Evolutionary conservation across 345 rosid species (phyloP), one percentile per base, ranked within the genome.

Genomic region (Ceriops zippeliana): DNA sequence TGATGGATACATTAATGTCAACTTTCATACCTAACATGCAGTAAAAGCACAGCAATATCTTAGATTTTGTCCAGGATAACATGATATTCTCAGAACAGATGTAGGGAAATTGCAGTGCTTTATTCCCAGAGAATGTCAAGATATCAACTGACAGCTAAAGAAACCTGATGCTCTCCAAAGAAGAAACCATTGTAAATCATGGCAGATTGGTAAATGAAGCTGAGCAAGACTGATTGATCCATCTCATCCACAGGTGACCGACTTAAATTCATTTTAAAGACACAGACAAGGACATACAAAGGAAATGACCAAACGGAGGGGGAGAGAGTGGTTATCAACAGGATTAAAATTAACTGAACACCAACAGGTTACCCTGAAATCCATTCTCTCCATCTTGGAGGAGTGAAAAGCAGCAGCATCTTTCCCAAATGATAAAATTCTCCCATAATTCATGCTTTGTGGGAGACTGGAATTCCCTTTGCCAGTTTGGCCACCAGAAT

Each of bases 381-480:
- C 87, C 7, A 75, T 68, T 70, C 84, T 79, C 57, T 86, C 76
- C 61, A 88, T 54, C 67, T 78, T 67, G 38, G 88, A 84, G 31
- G 88, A 83, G 72, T 75, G 86, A 62, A 51, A 58, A 28, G 66
- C 86, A 24, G 87, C 87, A 22, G 71, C 73, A 72, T 81, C 87
- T 75, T 84, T 86, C 63, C 90, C 86, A 65, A 88, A 88, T 57
- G 90, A 88, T 72, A 88, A 75, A 27, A 88, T 57, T 79, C 93
- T 84, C 27, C 93, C 93, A 52, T 84, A 88, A 63, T 84, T 81
- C 52, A 77, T 76, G 46, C 75, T 53, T 35, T 67, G 52, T 56
- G 34, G 30, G 47, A 53, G n/a, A 53, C 42, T 64, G 52, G 51
- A 38, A 69, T 30, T 61, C 59, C 61, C 56, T 57, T 59, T 76